These are phyloP conservation scores for Saturnispora sekii DNA, from an alignment of 805 yeast species.

Conservation along the genomic window DNA sequence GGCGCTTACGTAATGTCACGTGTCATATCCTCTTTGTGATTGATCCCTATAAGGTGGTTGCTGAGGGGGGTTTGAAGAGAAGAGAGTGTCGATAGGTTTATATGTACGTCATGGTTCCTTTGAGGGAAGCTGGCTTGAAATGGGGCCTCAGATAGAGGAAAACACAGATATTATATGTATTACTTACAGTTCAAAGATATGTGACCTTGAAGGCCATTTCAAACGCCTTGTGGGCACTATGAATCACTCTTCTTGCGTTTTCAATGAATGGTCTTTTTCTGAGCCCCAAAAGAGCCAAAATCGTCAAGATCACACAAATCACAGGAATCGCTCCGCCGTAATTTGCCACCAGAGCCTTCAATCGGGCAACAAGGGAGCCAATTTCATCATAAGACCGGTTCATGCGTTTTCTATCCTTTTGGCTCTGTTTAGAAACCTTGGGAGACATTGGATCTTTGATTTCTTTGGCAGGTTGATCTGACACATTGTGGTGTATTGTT, in stretches of 20 bases:
- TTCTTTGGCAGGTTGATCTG: background rate
- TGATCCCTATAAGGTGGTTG: no score
- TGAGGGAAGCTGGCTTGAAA: no score
- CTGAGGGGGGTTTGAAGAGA: no score
- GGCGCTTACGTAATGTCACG: no score
- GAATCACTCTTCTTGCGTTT: background rate
- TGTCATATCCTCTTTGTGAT: no score
- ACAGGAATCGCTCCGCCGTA: background rate
- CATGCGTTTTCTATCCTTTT: no score
- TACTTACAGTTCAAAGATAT: background rate
- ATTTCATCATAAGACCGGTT: background rate
- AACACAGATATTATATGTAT: no score
- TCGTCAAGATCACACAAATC: conserved; percentile 1
- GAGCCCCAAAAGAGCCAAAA: background rate
- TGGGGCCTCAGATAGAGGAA: no score
- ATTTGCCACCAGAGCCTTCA: background rate
- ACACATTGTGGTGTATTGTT: no score
- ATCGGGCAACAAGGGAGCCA: background rate
- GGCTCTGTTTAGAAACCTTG: background rate
- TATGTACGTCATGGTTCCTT: no score
- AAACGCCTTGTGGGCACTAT: background rate
- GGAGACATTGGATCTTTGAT: background rate
- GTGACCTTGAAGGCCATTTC: conserved; percentile 7
- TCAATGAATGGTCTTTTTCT: background rate
- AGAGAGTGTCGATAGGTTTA: background rate